Evolutionary conservation across 139 green algal species (phyloP).

Genomic region (Klebsormidium nitens): DNA sequence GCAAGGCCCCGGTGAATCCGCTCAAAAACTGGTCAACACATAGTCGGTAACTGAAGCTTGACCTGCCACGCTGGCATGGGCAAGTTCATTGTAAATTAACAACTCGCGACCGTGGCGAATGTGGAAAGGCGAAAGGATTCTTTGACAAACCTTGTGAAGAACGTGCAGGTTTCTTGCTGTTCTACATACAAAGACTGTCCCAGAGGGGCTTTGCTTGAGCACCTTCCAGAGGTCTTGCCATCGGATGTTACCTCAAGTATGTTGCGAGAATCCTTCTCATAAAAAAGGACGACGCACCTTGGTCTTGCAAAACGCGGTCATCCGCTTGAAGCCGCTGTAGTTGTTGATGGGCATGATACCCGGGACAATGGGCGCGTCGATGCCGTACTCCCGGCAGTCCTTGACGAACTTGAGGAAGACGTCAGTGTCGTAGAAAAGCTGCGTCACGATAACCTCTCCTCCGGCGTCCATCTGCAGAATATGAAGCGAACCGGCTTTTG

Average conservation of each 20-base stretch:
- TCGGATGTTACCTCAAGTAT: no score
- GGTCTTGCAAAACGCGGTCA: slow-evolving; percentile 97
- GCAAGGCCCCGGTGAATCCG: background rate
- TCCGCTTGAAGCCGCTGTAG: slow-evolving; percentile 95
- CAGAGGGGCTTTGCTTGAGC: no score
- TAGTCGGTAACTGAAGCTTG: background rate
- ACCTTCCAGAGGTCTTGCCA: no score
- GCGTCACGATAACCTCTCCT: slow-evolving; percentile 86
- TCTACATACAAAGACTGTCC: no score
- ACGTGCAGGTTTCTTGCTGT: no score
- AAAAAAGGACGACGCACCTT: no score
- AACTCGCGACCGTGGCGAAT: no score
- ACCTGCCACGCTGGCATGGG: background rate
- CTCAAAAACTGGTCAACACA: background rate
- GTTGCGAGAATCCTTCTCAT: no score
- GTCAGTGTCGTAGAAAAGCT: slow-evolving; percentile 91
- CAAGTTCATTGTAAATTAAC: no score
- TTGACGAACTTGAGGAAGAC: slow-evolving; percentile 75
- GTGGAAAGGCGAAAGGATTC: no score
- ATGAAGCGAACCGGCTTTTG: no score
- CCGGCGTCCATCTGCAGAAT: slow-evolving; percentile 73
- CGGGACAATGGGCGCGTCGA: slow-evolving; percentile 85
- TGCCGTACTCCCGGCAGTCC: slow-evolving; percentile 67
- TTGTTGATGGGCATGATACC: slow-evolving; percentile 97
- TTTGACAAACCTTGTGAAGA: no score